Evolutionary conservation across 441 rosid species (phyloP).

Genomic region (Populus hybrid): DNA sequence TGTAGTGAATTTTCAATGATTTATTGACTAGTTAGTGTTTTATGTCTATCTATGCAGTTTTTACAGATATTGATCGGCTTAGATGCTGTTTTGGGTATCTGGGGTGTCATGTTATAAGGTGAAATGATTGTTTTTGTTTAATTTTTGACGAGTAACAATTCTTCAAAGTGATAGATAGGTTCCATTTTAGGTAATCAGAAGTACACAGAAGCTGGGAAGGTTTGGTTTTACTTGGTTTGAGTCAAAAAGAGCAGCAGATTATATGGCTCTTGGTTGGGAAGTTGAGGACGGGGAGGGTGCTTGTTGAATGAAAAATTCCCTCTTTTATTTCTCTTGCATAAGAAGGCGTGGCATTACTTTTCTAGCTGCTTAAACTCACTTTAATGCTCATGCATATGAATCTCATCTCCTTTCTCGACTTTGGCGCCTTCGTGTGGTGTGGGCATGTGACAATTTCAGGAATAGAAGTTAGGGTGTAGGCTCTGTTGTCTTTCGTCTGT

Average conservation of each 20-base stretch:
- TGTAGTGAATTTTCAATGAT: background rate
- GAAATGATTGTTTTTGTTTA: background rate
- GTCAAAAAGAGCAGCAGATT: background rate
- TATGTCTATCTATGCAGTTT: background rate
- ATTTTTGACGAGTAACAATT: background rate
- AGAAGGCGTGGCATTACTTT: background rate
- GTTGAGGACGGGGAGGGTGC: background rate
- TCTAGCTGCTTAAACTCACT: background rate
- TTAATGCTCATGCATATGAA: background rate
- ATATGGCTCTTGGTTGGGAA: background rate
- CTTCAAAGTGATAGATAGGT: background rate
- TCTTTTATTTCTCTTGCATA: background rate
- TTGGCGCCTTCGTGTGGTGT: background rate
- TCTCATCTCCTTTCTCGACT: background rate
- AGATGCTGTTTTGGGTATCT: background rate
- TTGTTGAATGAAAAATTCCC: background rate
- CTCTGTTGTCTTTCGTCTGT: background rate
- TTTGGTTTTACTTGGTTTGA: background rate
- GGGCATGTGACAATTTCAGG: background rate
- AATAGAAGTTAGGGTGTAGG: background rate
- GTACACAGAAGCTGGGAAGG: background rate
- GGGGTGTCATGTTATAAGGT: background rate
- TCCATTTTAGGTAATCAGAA: background rate
- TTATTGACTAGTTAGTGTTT: background rate
- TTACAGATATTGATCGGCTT: background rate